Evolutionary conservation across 2,329 filamentous ascomycete species (phyloP), one percentile per base, ranked within the genome.

Genomic region (Diaporthe sp.): DNA sequence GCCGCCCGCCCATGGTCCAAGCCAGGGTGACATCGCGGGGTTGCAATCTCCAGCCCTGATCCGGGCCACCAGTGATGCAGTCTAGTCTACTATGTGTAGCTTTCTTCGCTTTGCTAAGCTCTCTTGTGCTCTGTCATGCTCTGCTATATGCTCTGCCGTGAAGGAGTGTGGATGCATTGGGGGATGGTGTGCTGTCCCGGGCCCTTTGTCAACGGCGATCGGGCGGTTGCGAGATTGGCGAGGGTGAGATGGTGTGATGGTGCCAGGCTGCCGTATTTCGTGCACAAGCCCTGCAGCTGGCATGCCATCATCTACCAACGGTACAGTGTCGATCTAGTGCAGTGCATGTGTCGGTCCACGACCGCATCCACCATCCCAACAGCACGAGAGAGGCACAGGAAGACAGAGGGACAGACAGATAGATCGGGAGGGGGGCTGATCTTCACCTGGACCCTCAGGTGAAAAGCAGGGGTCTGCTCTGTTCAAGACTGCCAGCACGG

Each of bases 201-300:
- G 57, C 40, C 47, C 33, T 64, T 33, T 54, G 70, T 61, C 70
- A 72, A 64, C 45, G 35, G 47, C 57, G 42, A 64, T 72, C 57
- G 57, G 70, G 70, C 57, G 45, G 47, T 72, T 60, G 70, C 50
- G 70, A 72, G 70, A 72, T 72, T 72, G 57, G 70, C 55, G 70
- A 72, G 45, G 47, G 47, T 40, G 47, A 40, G 47, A 68, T 68
- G 64, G 70, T 72, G 57, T 45, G 38, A 64, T 72, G 57, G 57
- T 61, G 70, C 57, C 30, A 72, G 70, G 70, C 57, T 64, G 57
- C 57, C 57, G 28, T 64, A 64, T 54, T 72, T 64, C 70, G 57
- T 72, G 70, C 70, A 71, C 68, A 71, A 71, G 55, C 54, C 40
- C 52, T 68, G 64, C 64, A 68, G 8, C 64, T 54, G 64, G 64